phyloP scores from a whole-genome alignment of 2,329 filamentous ascomycete genomes.

The Sporothrix variecibatus region DNA sequence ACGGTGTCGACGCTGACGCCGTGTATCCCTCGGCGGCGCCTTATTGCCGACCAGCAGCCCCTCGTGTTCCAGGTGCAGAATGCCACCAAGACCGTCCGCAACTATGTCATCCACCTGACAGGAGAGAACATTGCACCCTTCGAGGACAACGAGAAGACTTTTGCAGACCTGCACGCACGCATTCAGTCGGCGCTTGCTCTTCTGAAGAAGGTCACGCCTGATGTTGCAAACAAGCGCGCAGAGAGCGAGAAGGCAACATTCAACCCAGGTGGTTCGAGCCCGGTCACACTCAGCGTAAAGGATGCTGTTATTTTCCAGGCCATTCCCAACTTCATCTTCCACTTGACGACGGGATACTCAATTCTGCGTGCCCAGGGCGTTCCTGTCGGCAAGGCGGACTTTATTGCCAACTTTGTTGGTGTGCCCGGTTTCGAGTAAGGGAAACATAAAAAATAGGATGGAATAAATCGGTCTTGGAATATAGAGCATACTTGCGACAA shows the following conservation, averaged over 20 bases:
- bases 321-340: slow-evolving; percentile 63
- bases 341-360: slow-evolving; percentile 56
- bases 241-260: slow-evolving; percentile 29
- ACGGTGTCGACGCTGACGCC: slow-evolving; percentile 34
- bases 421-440: slow-evolving; percentile 21
- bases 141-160: slow-evolving; percentile 38
- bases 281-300: slow-evolving; percentile 29
- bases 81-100: slow-evolving; percentile 36
- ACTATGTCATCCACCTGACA: slow-evolving; percentile 35
- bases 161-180: slow-evolving; percentile 39
- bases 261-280: slow-evolving; percentile 2
- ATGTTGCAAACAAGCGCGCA: slow-evolving; percentile 34
- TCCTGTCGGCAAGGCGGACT: slow-evolving; percentile 59
- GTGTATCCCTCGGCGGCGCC: slow-evolving; percentile 33
- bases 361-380: slow-evolving; percentile 60
- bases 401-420: slow-evolving; percentile 37
- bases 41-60: slow-evolving; percentile 42
- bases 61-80: slow-evolving; percentile 42
- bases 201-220: slow-evolving; percentile 36
- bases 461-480: not conserved
- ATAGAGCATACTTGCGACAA: not conserved
- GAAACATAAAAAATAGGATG: not conserved
- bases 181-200: slow-evolving; percentile 37
- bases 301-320: slow-evolving; percentile 48
- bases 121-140: slow-evolving; percentile 30